Conservation (phyloP, 225 moss, liverwort and hornwort genomes). For the Pseudisothecium myosuroides region DNA sequence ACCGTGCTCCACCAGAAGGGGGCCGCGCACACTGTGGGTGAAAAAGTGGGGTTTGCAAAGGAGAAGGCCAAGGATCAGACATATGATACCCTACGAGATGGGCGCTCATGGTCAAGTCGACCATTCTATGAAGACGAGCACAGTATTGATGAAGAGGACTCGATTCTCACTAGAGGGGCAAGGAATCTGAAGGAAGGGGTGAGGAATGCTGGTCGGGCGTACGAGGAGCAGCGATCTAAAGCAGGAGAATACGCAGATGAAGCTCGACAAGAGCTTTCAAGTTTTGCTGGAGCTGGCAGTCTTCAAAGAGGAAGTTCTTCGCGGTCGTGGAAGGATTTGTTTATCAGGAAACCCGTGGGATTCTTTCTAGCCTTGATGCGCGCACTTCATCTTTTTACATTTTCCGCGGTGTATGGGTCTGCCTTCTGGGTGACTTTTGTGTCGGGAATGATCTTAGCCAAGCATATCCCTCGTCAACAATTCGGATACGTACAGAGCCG, state of each 20-base stretch:
- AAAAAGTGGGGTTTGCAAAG: conserved; percentile 11
- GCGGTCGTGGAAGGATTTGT: conserved; percentile 25
- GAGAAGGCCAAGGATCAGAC: conserved; percentile 2
- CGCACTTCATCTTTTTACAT: conserved; percentile 43
- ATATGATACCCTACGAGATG: neutral
- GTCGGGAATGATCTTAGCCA: conserved; percentile 41
- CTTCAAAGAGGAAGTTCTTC: neutral
- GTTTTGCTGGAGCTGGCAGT: conserved; percentile 1
- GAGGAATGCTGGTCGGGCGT: conserved; percentile 28
- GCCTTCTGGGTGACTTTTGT: conserved; percentile 57
- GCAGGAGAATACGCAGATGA: conserved; percentile 28
- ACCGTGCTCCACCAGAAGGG: conserved; percentile 24
- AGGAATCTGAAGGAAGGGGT: conserved; percentile 15
- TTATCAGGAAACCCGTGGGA: conserved; percentile 24
- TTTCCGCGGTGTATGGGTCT: conserved; percentile 40
- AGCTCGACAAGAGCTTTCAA: conserved; percentile 23
- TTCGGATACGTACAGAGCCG: conserved; percentile 54
- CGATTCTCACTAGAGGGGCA: conserved; percentile 1
- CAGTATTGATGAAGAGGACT: neutral
- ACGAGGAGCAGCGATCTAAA: conserved; percentile 24
- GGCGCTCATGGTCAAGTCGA: neutral
- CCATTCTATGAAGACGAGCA: neutral
- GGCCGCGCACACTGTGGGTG: conserved; percentile 24
- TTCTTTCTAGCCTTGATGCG: conserved; percentile 22
- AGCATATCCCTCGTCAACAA: conserved; percentile 47